Conservation (phyloP, 2,329 filamentous ascomycete species). For the Pseudocercospora vitis region DNA sequence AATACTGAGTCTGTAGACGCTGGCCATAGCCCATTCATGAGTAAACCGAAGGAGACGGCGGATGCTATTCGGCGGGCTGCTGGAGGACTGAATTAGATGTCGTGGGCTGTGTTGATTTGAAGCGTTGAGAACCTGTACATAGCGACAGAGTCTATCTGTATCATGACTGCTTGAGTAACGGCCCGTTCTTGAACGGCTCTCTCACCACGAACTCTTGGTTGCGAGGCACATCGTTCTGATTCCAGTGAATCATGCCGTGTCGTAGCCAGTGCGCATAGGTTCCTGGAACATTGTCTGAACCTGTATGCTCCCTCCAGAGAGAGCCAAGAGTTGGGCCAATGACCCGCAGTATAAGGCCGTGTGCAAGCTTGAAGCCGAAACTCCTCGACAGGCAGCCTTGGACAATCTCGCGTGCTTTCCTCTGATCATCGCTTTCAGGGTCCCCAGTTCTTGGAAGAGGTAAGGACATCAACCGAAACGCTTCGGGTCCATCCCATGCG, state of each 20-base stretch:
- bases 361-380: slow-evolving; percentile 58
- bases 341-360: slow-evolving; percentile 55
- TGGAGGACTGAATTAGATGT: slow-evolving; percentile 12
- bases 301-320: slow-evolving; percentile 53
- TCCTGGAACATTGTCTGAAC: slow-evolving; percentile 50
- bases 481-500: slow-evolving; percentile 51
- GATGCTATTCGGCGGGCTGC: slow-evolving; percentile 24
- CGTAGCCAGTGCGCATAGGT: slow-evolving; percentile 59
- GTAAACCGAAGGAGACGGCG: slow-evolving; percentile 29
- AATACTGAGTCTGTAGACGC: slow-evolving; percentile 29
- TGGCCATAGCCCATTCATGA: slow-evolving; percentile 33
- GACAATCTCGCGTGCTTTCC: slow-evolving; percentile 52
- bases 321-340: slow-evolving; percentile 54
- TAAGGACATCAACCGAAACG: slow-evolving; percentile 54
- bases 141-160: too few relatives aligned
- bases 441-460: slow-evolving; percentile 42
- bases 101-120: too few relatives aligned
- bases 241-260: slow-evolving; percentile 52
- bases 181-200: slow-evolving; percentile 45
- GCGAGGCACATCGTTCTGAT: slow-evolving; percentile 45
- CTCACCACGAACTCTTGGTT: slow-evolving; percentile 39
- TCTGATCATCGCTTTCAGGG: slow-evolving; percentile 49
- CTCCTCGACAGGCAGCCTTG: slow-evolving; percentile 52
- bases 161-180: slow-evolving; percentile 27
- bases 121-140: too few relatives aligned